Conservation (phyloP, 495 filamentous ascomycete species). For the Baudoinia panamericana region DNA sequence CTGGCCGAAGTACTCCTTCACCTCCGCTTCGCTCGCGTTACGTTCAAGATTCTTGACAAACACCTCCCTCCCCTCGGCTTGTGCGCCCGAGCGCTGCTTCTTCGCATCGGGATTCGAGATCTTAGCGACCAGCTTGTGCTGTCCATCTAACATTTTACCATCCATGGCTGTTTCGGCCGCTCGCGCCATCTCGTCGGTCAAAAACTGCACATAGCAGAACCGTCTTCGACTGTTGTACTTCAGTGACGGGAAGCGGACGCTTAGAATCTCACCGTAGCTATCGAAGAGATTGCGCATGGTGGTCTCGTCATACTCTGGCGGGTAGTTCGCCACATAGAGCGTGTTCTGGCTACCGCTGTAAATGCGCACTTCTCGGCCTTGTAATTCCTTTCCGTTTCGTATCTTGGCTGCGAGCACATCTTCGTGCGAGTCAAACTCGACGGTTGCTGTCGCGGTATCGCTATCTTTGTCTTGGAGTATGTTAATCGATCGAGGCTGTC, state of each 20-base stretch:
- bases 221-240: slow-evolving; percentile 76
- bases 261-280: slow-evolving; percentile 66
- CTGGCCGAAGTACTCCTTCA: slow-evolving; percentile 54
- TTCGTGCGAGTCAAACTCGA: slow-evolving; percentile 73
- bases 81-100: slow-evolving; percentile 66
- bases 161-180: slow-evolving; percentile 50
- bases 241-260: slow-evolving; percentile 79
- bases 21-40: slow-evolving; percentile 49
- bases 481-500: slow-evolving; percentile 63
- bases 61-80: slow-evolving; percentile 75
- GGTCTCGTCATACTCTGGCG: slow-evolving; percentile 66
- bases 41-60: slow-evolving; percentile 64
- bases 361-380: slow-evolving; percentile 56
- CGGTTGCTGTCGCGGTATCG: slow-evolving; percentile 52
- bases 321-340: slow-evolving; percentile 84
- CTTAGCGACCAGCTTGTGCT: slow-evolving; percentile 56
- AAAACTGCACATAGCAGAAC: slow-evolving; percentile 89
- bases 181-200: slow-evolving; percentile 29
- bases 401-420: slow-evolving; percentile 71
- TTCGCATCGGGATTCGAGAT: slow-evolving; percentile 71
- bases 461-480: slow-evolving; percentile 44
- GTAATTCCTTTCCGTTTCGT: slow-evolving; percentile 62
- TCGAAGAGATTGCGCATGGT: slow-evolving; percentile 67
- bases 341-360: slow-evolving; percentile 60
- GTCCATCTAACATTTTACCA: slow-evolving; percentile 50